A percentile compares a stretch with the other conserved stretches of the same genome.
Conservation (phyloP, 2,329 filamentous ascomycete species). For the Aspergillus hiratsukae region DNA sequence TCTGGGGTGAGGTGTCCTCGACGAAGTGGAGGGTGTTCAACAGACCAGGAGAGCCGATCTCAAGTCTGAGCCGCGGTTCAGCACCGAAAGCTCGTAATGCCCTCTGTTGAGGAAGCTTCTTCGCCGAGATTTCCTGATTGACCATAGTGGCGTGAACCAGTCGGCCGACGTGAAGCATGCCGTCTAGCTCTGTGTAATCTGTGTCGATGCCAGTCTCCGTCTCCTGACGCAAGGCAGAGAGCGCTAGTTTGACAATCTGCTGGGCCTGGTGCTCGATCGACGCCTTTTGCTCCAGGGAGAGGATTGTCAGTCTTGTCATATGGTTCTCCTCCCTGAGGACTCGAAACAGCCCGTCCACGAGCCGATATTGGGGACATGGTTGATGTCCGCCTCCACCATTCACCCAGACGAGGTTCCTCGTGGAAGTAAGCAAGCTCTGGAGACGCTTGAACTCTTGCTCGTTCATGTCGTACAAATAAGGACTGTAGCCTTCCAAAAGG, state of each 20-base stretch:
- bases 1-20: constrained; percentile 6
- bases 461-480: constrained; percentile 3
- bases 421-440: background rate
- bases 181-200: constrained; percentile 7
- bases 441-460: background rate
- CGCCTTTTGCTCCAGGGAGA: constrained; percentile 1
- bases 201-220: background rate
- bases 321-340: constrained; percentile 5
- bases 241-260: constrained; percentile 3
- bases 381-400: constrained; percentile 5
- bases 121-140: constrained; percentile 1
- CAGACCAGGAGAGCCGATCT: constrained; percentile 15
- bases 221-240: background rate
- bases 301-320: background rate
- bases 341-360: constrained; percentile 10
- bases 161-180: constrained; percentile 7
- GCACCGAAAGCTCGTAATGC: constrained; percentile 1
- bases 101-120: background rate
- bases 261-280: background rate
- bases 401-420: constrained; percentile 8
- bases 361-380: constrained; percentile 5
- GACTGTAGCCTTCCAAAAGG: constrained; percentile 2
- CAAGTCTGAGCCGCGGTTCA: constrained; percentile 8
- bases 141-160: background rate
- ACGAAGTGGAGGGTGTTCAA: constrained; percentile 13